phyloP scores from a whole-genome alignment of 257 asterid genomes.

The Perilla frutescens region DNA sequence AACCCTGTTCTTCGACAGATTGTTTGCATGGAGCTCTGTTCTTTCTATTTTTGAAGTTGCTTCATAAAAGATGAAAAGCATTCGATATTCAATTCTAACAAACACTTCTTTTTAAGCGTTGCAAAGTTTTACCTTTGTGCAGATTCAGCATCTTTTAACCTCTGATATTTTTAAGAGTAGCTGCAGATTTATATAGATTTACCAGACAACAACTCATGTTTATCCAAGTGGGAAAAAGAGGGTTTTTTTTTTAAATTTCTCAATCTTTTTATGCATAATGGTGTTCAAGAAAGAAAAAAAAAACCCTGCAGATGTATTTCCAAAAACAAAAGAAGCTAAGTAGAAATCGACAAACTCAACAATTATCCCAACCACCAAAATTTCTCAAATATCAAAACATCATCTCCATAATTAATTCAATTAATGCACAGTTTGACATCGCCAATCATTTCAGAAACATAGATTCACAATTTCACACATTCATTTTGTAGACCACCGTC shows the following conservation, averaged over 20 bases:
- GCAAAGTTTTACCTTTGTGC: background rate
- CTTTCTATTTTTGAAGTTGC: background rate
- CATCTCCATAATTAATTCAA: too few relatives aligned
- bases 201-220: constrained; percentile 12
- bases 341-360: too few relatives aligned
- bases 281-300: too few relatives aligned
- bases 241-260: background rate
- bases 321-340: too few relatives aligned
- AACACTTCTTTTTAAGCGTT: background rate
- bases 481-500: too few relatives aligned
- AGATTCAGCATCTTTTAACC: constrained; percentile 22
- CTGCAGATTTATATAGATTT: background rate
- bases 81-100: background rate
- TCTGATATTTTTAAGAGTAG: background rate
- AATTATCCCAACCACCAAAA: too few relatives aligned
- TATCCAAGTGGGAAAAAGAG: constrained; percentile 15
- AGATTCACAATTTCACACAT: too few relatives aligned
- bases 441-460: too few relatives aligned
- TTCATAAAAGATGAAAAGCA: background rate
- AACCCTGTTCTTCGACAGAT: background rate
- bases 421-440: too few relatives aligned
- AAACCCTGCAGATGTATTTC: too few relatives aligned
- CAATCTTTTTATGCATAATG: background rate
- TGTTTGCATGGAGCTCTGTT: background rate
- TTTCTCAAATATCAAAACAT: too few relatives aligned